phyloP scores from a whole-genome alignment of 345 rosid genomes.

The Cardamine resedifolia region DNA sequence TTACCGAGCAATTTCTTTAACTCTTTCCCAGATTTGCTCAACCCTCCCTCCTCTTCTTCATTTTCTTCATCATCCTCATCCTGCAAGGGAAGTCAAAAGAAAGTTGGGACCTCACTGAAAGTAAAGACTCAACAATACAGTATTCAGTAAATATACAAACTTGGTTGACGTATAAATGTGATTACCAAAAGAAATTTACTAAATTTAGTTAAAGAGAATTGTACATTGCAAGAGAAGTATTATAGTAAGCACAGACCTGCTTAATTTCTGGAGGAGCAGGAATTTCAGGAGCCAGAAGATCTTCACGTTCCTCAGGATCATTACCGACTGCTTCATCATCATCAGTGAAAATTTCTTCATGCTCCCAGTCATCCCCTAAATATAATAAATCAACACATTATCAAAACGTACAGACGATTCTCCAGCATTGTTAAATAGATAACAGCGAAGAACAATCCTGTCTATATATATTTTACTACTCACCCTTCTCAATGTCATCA shows the following conservation, averaged over 20 bases:
- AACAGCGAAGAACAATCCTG: not conserved
- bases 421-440: not conserved
- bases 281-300: slow-evolving; percentile 82
- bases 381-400: slow-evolving; percentile 17
- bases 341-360: slow-evolving; percentile 96
- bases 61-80: slow-evolving; percentile 93
- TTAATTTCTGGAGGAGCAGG: slow-evolving; percentile 98
- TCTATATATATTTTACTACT: not conserved
- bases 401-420: not conserved
- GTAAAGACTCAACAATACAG: not conserved
- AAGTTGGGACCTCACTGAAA: not conserved
- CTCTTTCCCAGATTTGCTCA: slow-evolving; percentile 96
- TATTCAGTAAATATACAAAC: not conserved
- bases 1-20: slow-evolving; percentile 83
- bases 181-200: not conserved
- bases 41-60: slow-evolving; percentile 85
- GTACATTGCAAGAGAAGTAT: slow-evolving; percentile 3
- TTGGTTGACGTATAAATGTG: not conserved
- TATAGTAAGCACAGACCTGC: slow-evolving; percentile 48
- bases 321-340: slow-evolving; percentile 97
- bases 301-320: slow-evolving; percentile 93
- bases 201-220: not conserved
- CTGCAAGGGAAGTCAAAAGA: slow-evolving; percentile 36
- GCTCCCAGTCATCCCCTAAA: slow-evolving; percentile 99
- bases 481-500: slow-evolving; percentile 95